phyloP scores from a whole-genome alignment of 352 stramenopile genomes.

The Globisporangium apiculatum region DNA sequence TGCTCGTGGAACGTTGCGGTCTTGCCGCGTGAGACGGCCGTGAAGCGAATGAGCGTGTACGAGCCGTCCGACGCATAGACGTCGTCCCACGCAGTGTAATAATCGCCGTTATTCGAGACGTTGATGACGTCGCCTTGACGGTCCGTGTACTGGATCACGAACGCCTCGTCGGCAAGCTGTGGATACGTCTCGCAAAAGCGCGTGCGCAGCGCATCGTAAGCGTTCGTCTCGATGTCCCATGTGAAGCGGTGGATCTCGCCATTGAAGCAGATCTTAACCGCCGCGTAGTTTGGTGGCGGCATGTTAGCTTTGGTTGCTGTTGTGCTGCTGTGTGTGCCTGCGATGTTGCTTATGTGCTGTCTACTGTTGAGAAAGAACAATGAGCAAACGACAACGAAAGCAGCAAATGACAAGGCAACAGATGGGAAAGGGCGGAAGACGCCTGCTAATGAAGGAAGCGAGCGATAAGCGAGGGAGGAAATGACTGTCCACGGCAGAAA shows the following conservation, averaged over 20 bases:
- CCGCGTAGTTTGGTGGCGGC: constrained; percentile 31
- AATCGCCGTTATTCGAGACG: constrained; percentile 65
- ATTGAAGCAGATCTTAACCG: constrained; percentile 78
- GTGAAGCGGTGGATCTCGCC: constrained; percentile 79
- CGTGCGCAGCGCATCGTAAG: constrained; percentile 33
- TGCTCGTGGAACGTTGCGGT: constrained; percentile 66
- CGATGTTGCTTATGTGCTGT: too few relatives aligned
- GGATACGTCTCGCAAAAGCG: constrained; percentile 61
- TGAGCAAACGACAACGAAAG: too few relatives aligned
- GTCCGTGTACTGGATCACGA: constrained; percentile 81
- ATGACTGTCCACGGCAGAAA: neutral
- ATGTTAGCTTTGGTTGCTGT: constrained; percentile 3
- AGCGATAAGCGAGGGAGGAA: neutral
- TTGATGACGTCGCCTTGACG: constrained; percentile 65
- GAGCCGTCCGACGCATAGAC: constrained; percentile 29
- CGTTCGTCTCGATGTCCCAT: constrained; percentile 49
- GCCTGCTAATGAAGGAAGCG: too few relatives aligned
- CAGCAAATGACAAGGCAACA: too few relatives aligned
- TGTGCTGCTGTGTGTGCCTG: neutral
- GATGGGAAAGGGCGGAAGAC: constrained; percentile 4
- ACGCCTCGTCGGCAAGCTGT: constrained; percentile 24
- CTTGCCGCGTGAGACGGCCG: constrained; percentile 46
- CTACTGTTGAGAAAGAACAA: too few relatives aligned
- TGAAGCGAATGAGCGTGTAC: constrained; percentile 58
- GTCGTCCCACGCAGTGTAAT: constrained; percentile 47